Base-by-base conservation (phyloP, 1,284 basidiomycete species). In the Pseudomicrostroma phylloplanum region DNA sequence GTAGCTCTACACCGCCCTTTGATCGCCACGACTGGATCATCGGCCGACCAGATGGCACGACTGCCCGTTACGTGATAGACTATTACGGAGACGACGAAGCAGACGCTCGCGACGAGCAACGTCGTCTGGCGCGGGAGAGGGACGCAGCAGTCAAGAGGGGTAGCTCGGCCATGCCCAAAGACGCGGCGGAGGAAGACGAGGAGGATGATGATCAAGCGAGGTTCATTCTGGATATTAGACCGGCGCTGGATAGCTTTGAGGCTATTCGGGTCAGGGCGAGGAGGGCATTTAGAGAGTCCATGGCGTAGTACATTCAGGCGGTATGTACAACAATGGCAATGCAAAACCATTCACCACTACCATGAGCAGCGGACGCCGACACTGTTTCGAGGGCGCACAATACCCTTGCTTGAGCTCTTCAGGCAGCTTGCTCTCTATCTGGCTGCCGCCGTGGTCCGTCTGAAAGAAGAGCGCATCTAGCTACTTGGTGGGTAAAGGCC, bases 1-100 rank as follows among this genome's bases (percentile, higher is more conserved):
- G 1, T 73, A 96, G 91, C 80, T 83, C 86, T 41, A 89, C 92
- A 74, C 89, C 91, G 6, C 94, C 96, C 1, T 98, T 98, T 76
- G 94, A 98, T 79, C 87, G 94, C n/a, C 96, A 98, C 79, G 94
- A 98, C 82, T 99, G 96, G 96, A 82, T 96, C 58, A 85, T 98
- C 62, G 87, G 88, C 42, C 86, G 93, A 57, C 73, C 71, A 51
- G 54, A 69, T 6, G 72, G 73, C 0, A 61, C 70, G 56, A 72
- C 76, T 58, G 71, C 76, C 17, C 64, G 77, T n/a, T 79, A 79
- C 61, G 69, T 79, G 21, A 79, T 79, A 55, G 77, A 79, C 60
- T 79, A 79, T 63, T 79, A 79, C 66, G 46, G 46, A 48, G 46
- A 48, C 23, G 46, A 48, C n/a, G 46, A 48, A 23, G n/a, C 17